A percentile compares a stretch with the other conserved stretches of the same genome.
These are phyloP conservation scores for Prunus persica DNA, from an alignment of 306 rosid species.

Conservation along the genomic window DNA sequence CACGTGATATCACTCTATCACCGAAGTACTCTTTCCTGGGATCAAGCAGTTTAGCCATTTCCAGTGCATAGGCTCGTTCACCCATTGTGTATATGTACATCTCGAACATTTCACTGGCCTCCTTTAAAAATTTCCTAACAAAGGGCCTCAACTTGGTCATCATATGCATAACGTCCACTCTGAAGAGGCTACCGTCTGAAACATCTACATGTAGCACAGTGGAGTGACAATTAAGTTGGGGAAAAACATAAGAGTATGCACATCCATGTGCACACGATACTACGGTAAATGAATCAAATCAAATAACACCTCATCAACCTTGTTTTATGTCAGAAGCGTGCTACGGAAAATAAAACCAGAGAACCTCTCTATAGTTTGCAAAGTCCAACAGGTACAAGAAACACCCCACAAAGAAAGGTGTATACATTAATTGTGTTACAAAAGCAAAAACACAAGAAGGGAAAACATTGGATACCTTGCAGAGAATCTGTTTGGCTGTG, in stretches of 20 bases:
- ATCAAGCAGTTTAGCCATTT: conserved; percentile 91
- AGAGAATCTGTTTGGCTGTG: conserved; percentile 52
- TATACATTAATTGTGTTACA: background rate
- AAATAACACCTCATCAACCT: background rate
- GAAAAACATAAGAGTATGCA: background rate
- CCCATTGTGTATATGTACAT: conserved; percentile 95
- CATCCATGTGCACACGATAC: background rate
- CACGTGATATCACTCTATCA: conserved; percentile 77
- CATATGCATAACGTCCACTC: conserved; percentile 61
- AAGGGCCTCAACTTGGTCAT: conserved; percentile 94
- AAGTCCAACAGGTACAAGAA: background rate
- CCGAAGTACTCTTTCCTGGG: conserved; percentile 72
- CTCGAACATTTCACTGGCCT: conserved; percentile 71
- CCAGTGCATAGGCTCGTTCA: conserved; percentile 78
- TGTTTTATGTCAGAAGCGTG: background rate
- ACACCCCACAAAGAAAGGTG: background rate
- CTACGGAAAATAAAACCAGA: background rate
- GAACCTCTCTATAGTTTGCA: background rate
- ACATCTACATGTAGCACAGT: conserved; percentile 39
- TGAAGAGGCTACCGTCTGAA: conserved; percentile 68
- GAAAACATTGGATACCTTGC: conserved; percentile 43
- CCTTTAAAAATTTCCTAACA: conserved; percentile 70
- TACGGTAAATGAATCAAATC: background rate
- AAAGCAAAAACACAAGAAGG: conserved; percentile 18
- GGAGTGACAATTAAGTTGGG: conserved; percentile 11